Evolutionary conservation across 768 basidiomycete species (phyloP).

Genomic region (Mycena polygramma): DNA sequence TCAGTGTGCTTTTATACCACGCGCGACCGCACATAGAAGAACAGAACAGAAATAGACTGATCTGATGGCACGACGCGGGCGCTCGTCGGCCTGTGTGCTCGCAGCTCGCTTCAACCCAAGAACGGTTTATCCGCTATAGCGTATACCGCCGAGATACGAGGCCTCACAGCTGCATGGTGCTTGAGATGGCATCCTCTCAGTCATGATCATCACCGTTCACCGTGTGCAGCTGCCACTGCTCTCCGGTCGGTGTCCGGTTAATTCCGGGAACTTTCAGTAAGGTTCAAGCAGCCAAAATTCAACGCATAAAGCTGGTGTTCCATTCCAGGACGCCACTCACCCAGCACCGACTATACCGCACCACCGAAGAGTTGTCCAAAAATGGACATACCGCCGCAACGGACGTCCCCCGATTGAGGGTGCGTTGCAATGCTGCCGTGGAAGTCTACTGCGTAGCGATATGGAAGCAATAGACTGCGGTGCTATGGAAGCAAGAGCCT

Average conservation of each 20-base stretch:
- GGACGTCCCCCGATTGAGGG: constrained; percentile 1
- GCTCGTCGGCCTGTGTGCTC: no score
- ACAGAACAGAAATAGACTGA: constrained; percentile 21
- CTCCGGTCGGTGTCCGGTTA: no score
- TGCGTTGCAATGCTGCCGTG: not conserved
- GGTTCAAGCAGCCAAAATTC: no score
- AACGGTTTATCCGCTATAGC: not conserved
- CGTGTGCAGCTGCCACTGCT: constrained; percentile 24
- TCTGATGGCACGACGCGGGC: constrained; percentile 6
- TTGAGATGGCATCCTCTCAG: constrained; percentile 27
- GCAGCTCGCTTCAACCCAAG: not conserved
- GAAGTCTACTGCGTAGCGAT: not conserved
- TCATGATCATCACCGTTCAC: constrained; percentile 14
- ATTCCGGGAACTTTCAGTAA: no score
- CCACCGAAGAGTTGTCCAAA: no score
- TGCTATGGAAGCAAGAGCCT: constrained; percentile 5
- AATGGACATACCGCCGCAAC: no score
- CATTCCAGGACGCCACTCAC: no score
- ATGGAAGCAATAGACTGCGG: not conserved
- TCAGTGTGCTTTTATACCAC: constrained; percentile 24
- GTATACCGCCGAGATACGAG: constrained; percentile 5
- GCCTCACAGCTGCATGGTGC: constrained; percentile 20
- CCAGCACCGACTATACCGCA: no score
- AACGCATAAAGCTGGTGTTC: no score
- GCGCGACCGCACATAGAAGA: constrained; percentile 24